phyloP scores from a whole-genome alignment of 163 green algal species.

The Scenedesmus sp. region DNA sequence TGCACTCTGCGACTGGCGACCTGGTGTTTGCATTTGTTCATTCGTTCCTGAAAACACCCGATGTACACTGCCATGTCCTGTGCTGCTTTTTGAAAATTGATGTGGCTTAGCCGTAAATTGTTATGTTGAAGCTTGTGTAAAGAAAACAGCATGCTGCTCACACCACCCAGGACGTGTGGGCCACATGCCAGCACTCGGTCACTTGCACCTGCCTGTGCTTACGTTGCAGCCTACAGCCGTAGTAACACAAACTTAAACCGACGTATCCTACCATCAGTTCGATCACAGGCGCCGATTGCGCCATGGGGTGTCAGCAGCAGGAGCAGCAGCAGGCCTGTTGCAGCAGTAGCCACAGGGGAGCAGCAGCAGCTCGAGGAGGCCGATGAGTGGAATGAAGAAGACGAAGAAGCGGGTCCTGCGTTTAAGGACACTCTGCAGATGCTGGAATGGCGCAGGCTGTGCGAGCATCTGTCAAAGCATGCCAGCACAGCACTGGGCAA shows the following conservation, averaged over 20 bases:
- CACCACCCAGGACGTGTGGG: not conserved
- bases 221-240: not conserved
- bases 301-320: not conserved
- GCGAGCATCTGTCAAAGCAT: constrained; percentile 80
- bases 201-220: not conserved
- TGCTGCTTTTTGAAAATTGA: no score
- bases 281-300: not conserved
- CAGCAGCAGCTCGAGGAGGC: not conserved
- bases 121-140: no score
- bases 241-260: not conserved
- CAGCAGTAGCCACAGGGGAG: constrained; percentile 1
- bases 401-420: constrained; percentile 62
- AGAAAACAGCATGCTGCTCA: not conserved
- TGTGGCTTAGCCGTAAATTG: no score
- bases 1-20: no score
- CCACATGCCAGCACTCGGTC: constrained; percentile 6
- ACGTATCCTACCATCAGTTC: not conserved
- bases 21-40: no score
- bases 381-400: constrained; percentile 20
- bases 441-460: constrained; percentile 83
- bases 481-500: constrained; percentile 81
- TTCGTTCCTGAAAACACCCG: no score
- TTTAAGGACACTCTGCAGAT: constrained; percentile 72
- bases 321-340: not conserved
- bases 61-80: no score